Evolutionary conservation across 176 grass and related monocot genomes (phyloP).

Genomic region (Aegilops speltoides): DNA sequence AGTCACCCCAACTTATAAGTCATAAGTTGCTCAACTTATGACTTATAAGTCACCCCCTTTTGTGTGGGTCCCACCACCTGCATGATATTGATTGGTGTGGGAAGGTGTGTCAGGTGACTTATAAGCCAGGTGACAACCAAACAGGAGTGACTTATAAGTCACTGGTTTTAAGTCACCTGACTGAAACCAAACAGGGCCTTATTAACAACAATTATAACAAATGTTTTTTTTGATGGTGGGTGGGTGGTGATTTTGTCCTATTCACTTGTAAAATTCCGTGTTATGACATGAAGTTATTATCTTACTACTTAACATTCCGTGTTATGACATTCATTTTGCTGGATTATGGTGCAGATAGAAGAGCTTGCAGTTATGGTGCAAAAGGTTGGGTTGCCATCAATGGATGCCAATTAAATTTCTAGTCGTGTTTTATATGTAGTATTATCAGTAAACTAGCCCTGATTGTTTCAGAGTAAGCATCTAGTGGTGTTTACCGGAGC

Average conservation of each 20-base stretch:
- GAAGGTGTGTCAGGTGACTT: too few relatives aligned
- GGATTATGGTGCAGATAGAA: constrained; percentile 69
- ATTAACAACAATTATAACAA: not conserved
- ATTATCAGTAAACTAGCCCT: constrained; percentile 11
- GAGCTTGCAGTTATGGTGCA: constrained; percentile 85
- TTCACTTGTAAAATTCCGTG: constrained; percentile 5
- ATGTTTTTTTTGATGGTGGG: not conserved
- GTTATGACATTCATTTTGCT: not conserved
- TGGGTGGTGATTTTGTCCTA: not conserved
- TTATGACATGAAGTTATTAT: not conserved
- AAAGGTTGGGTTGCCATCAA: constrained; percentile 45
- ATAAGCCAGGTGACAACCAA: too few relatives aligned
- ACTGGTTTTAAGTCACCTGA: too few relatives aligned
- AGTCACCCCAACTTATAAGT: too few relatives aligned
- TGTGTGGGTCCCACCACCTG: too few relatives aligned
- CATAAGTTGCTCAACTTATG: too few relatives aligned
- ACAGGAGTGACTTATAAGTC: too few relatives aligned
- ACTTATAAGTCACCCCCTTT: too few relatives aligned
- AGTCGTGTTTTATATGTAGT: constrained; percentile 20
- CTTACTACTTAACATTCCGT: not conserved
- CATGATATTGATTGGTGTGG: too few relatives aligned
- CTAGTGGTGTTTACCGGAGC: constrained; percentile 95
- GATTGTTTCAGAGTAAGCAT: constrained; percentile 90
- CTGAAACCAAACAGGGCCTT: too few relatives aligned
- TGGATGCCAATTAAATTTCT: constrained; percentile 5